Percentiles rank a stretch among this genome's conserved stretches.
Evolutionary conservation across 352 stramenopile genomes (phyloP).

Genomic region (Thraustotheca clavata): DNA sequence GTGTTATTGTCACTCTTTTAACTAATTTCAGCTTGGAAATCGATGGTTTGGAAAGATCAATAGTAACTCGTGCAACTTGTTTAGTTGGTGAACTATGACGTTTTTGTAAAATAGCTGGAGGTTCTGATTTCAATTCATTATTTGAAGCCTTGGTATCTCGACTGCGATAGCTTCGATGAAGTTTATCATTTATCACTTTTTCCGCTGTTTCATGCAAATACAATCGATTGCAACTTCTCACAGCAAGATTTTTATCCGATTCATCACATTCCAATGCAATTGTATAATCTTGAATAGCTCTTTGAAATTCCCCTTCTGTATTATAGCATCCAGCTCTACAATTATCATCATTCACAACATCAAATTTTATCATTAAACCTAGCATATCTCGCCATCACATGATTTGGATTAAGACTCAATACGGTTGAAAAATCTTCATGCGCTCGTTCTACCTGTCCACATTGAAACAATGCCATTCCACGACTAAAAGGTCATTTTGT

Average conservation of each 20-base stretch:
- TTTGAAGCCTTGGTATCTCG: not conserved
- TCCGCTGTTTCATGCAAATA: slow-evolving; percentile 21
- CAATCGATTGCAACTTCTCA: not conserved
- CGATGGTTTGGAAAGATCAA: slow-evolving; percentile 5
- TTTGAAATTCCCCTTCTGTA: slow-evolving; percentile 52
- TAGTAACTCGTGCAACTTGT: slow-evolving; percentile 15
- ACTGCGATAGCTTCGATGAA: slow-evolving; percentile 9
- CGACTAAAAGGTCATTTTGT: slow-evolving; percentile 24
- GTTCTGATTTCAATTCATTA: not conserved
- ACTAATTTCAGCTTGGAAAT: not conserved
- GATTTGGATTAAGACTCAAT: slow-evolving; percentile 54
- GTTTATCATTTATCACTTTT: slow-evolving; percentile 21
- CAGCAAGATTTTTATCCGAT: slow-evolving; percentile 3
- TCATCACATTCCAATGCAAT: slow-evolving; percentile 57
- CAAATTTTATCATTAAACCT: slow-evolving; percentile 20
- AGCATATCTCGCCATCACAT: slow-evolving; percentile 73
- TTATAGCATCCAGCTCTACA: slow-evolving; percentile 59
- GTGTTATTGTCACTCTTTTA: slow-evolving; percentile 13
- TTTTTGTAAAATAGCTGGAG: not conserved
- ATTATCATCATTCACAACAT: not conserved
- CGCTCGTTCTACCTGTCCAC: slow-evolving; percentile 37
- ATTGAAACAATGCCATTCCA: slow-evolving; percentile 62
- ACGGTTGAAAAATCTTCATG: slow-evolving; percentile 57
- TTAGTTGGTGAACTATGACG: slow-evolving; percentile 4
- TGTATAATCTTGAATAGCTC: slow-evolving; percentile 69